Percentiles rank a stretch among this genome's conserved stretches.
phyloP scores from a whole-genome alignment of 169 alveolate species.

The Plasmodium malariae region DNA sequence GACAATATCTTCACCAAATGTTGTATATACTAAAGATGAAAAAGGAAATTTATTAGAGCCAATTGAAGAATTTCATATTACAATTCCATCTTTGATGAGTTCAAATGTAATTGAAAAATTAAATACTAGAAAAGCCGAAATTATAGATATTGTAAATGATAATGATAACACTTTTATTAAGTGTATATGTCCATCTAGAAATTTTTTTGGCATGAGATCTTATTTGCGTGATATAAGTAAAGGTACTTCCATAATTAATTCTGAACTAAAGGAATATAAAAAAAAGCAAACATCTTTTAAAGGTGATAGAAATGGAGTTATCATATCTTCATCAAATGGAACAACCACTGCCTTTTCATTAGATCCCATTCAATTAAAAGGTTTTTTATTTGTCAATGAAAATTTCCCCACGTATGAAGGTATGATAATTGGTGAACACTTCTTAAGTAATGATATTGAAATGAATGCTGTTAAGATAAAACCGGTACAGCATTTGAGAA shows the following conservation, averaged over 20 bases:
- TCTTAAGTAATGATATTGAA: conserved; percentile 86
- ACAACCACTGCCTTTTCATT: conserved; percentile 90
- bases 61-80: conserved; percentile 87
- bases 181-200: conserved; percentile 79
- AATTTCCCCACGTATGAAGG: conserved; percentile 91
- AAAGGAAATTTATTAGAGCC: conserved; percentile 90
- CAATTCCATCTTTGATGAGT: conserved; percentile 86
- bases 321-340: conserved; percentile 89
- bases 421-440: conserved; percentile 91
- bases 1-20: conserved; percentile 92
- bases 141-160: conserved; percentile 74
- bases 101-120: conserved; percentile 88
- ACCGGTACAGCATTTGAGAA: conserved; percentile 89
- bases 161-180: conserved; percentile 71
- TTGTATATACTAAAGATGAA: conserved; percentile 86
- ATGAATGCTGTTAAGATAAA: conserved; percentile 89
- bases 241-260: conserved; percentile 89
- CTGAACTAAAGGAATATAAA: conserved; percentile 88
- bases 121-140: conserved; percentile 86
- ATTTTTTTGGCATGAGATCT: conserved; percentile 87
- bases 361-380: conserved; percentile 91
- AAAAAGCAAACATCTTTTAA: conserved; percentile 80
- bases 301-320: conserved; percentile 87
- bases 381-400: conserved; percentile 88
- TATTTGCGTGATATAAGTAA: conserved; percentile 86